Base-by-base conservation (phyloP, 768 basidiomycete genomes). In the Tylopilus subfusipes region DNA sequence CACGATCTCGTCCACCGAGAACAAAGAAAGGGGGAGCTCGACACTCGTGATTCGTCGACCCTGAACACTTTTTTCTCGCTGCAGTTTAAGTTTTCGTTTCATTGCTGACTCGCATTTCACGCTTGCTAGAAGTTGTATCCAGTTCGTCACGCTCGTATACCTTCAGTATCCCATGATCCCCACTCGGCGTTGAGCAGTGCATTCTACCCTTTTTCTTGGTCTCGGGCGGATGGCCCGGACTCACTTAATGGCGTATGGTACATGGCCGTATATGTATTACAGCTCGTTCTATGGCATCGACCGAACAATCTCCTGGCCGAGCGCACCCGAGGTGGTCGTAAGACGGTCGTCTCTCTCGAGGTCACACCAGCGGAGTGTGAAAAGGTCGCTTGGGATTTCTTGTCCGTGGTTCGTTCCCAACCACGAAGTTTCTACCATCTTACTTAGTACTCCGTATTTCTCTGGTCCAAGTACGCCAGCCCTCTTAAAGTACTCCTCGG, bases 1-100 rank as follows among this genome's bases (percentile, higher is more conserved):
- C 78, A 9, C 76, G 80, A 40, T 71, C 78, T 30, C 77, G 77
- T 36, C 70, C 73, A 7, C 63, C 60, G 18, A 64, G 65, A 48
- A 62, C 46, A 12, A 71, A 61, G 39, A n/a, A n/a, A n/a, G n/a
- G n/a, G n/a, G 64, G 71, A 16, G 57, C 56, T 42, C 57, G 64
- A 45, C 65, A 68, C 44, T 48, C 67, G 36, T 70, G 59, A 72
- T 47, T 27, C 33, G 33, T 16, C 33, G 3, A 14, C 39, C 39
- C 39, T 38, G 54, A 18, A 48, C 45, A 22, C 25, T 40, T 16
- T 36, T 54, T 45, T 27, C 11, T 42, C 44, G 7, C 50, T 42
- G 47, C 44, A 42, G 53, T 36, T 40, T 39, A 48, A 33, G n/a
- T n/a, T 45, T 58, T 61, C 52, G 49, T 62, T 60, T 38, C 43